Evolutionary conservation across 352 stramenopile genomes (phyloP), one percentile per base, ranked within the genome.

Genomic region (Phytophthora ohioensis): DNA sequence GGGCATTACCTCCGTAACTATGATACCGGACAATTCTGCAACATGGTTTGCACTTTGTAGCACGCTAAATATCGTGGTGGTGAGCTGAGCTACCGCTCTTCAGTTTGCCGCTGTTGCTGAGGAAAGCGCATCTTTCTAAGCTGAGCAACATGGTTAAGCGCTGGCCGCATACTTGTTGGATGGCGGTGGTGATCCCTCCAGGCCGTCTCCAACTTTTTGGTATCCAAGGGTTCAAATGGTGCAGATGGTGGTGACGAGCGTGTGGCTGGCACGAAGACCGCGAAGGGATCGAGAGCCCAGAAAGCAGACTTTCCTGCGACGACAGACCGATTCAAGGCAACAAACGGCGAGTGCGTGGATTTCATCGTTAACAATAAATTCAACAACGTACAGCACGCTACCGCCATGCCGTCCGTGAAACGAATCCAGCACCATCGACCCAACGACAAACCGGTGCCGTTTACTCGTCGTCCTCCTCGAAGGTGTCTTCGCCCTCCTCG

Each of bases 401-500:
- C 8, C 17, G 31, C 27, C 36, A 34, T 53, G 61, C 34, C 45
- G 42, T 54, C 51, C 61, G 49, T 13, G 39, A 52, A 67, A 57
- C 62, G 45, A 12, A 41, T 12, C 38, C 34, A 21, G 30, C 38
- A 57, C 35, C 47, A 15, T 17, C 41, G 41, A 17, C 49, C 15
- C 32, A 31, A 56, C 52, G 17, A 67, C 43, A 51, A 57, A 30
- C 5, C 21, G 41, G 41, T 27, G 53, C 30, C 13, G 11, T 27
- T 77, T 77, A 77, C 46, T 80, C 73, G 47, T 80, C 58, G 30
- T 80, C 52, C 30, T 79, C 67, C 38, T 77, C 79, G 13, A 98
- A 91, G 5, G 90, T 67, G 67, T 87, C 65, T 84, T 95, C 73
- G 32, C 95, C 91, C 11, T 92, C 94, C 72, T 77, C 79, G 13